Percentiles rank a stretch among this genome's conserved stretches.
These are phyloP conservation scores for Pythium phragmitis DNA, from an alignment of 352 stramenopile genomes.

Conservation along the genomic window DNA sequence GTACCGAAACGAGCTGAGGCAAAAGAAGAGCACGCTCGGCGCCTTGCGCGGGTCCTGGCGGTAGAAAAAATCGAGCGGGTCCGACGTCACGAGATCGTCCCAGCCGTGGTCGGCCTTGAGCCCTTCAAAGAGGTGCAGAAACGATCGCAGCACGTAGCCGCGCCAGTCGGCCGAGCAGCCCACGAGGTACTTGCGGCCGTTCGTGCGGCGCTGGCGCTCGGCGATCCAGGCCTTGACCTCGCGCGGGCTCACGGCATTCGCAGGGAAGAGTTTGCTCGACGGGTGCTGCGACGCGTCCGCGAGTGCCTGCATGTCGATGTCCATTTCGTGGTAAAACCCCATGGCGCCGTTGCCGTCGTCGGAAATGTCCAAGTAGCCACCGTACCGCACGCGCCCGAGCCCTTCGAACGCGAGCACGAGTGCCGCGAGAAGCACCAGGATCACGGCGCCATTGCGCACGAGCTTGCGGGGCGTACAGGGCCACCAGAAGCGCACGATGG, in stretches of 20 bases:
- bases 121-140: conserved; percentile 63
- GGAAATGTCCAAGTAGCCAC: conserved; percentile 38
- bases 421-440: conserved; percentile 33
- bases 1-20: conserved; percentile 70
- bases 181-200: conserved; percentile 69
- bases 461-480: conserved; percentile 22
- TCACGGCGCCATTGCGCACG: conserved; percentile 15
- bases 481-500: conserved; percentile 24
- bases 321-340: conserved; percentile 83
- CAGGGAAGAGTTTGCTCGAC: conserved; percentile 45
- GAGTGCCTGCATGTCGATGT: conserved; percentile 63
- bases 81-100: conserved; percentile 54
- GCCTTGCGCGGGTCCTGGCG: conserved; percentile 57
- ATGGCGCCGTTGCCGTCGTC: conserved; percentile 46
- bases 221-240: conserved; percentile 63
- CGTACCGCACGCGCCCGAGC: conserved; percentile 51
- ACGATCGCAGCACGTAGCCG: conserved; percentile 65
- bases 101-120: conserved; percentile 65
- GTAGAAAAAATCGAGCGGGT: conserved; percentile 65
- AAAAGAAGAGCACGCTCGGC: conserved; percentile 74
- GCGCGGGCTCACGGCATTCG: conserved; percentile 35
- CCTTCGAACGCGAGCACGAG: conserved; percentile 41
- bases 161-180: conserved; percentile 63
- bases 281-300: conserved; percentile 34
- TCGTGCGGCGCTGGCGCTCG: conserved; percentile 61